These are phyloP conservation scores for Rhinocladiella similis DNA, from an alignment of 2,329 filamentous ascomycete genomes.

Conservation along the genomic window DNA sequence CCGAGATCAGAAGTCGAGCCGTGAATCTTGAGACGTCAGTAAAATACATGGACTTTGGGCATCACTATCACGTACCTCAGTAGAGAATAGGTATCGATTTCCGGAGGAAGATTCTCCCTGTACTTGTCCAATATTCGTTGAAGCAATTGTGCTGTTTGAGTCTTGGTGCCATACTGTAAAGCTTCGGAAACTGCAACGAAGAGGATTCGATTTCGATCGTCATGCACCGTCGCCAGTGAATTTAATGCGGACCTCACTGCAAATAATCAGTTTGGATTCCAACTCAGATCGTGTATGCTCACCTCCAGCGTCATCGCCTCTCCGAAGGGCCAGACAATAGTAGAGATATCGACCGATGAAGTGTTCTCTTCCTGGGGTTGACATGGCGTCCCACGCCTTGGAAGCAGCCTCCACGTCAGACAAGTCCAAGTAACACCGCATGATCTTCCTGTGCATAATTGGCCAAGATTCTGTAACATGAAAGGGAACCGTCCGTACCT, in stretches of 20 bases:
- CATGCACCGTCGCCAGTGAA: conserved; percentile 19
- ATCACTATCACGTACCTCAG: conserved; percentile 37
- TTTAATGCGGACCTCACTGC: conserved; percentile 14
- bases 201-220: conserved; percentile 61
- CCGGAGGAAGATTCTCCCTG: conserved; percentile 48
- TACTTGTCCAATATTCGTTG: conserved; percentile 61
- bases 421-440: conserved; percentile 66
- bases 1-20: conserved; percentile 46
- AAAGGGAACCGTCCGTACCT: conserved; percentile 43
- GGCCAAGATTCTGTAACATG: conserved; percentile 31
- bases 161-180: conserved; percentile 62
- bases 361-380: conserved; percentile 62
- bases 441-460: conserved; percentile 60
- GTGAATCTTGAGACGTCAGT: conserved; percentile 38
- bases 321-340: conserved; percentile 69
- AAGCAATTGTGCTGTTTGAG: conserved; percentile 60
- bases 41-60: neutral
- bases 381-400: conserved; percentile 59
- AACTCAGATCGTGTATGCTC: neutral
- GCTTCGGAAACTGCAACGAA: conserved; percentile 81
- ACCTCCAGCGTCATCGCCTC: conserved; percentile 46
- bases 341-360: conserved; percentile 60
- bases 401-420: conserved; percentile 53
- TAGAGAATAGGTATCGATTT: conserved; percentile 62
- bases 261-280: neutral